These are phyloP conservation scores for Cavenderia fasciculata DNA, from an alignment of 78 protist genomes.

Conservation along the genomic window DNA sequence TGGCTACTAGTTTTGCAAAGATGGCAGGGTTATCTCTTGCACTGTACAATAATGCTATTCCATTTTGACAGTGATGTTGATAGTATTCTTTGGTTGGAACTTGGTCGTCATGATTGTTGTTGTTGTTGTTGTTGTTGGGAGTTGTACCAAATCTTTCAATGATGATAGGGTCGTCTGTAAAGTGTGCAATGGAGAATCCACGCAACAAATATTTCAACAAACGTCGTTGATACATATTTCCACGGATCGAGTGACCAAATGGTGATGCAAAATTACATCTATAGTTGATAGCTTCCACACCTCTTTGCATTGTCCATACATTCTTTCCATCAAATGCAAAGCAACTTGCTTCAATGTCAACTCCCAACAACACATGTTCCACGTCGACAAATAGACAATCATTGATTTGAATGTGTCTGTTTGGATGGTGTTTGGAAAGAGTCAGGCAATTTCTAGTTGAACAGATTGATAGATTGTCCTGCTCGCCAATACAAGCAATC, in stretches of 20 bases:
- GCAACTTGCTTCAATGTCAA: slow-evolving; percentile 40
- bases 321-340: slow-evolving; percentile 47
- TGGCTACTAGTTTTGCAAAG: not conserved
- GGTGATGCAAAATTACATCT: slow-evolving; percentile 10
- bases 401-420: slow-evolving; percentile 33
- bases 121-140: too few relatives aligned
- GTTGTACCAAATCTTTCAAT: too few relatives aligned
- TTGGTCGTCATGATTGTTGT: too few relatives aligned
- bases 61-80: not conserved
- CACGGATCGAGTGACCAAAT: not conserved
- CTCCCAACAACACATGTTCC: slow-evolving; percentile 17
- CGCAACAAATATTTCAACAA: slow-evolving; percentile 19
- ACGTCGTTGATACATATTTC: not conserved
- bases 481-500: not conserved
- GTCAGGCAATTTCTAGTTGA: not conserved
- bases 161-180: too few relatives aligned
- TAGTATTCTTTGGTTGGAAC: too few relatives aligned
- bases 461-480: not conserved
- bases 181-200: slow-evolving; percentile 27
- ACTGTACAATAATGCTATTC: not conserved
- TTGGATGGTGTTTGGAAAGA: slow-evolving; percentile 17
- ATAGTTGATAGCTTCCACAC: slow-evolving; percentile 15
- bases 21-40: not conserved
- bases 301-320: slow-evolving; percentile 13
- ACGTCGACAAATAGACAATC: too few relatives aligned